phyloP scores from a whole-genome alignment of 192 early-diverging fungal species.

The Podochytrium sp. region DNA sequence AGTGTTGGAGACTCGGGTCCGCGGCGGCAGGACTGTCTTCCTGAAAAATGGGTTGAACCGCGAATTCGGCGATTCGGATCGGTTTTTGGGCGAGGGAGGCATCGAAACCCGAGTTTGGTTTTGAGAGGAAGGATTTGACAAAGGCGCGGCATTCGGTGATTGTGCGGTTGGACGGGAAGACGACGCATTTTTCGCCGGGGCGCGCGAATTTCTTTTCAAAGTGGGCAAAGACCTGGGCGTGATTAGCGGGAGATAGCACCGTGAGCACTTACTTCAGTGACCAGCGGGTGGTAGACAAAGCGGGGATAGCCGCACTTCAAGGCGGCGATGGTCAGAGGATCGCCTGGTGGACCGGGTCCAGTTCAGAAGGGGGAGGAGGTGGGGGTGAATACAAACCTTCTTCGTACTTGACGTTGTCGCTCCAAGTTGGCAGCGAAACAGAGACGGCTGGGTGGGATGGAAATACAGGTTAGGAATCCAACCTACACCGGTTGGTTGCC shows the following conservation, averaged over 20 bases:
- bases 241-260: neutral
- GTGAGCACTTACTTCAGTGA: conserved; percentile 60
- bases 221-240: conserved; percentile 37
- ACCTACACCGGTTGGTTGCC: neutral
- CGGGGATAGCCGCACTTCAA: conserved; percentile 92
- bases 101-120: conserved; percentile 13
- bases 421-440: conserved; percentile 88
- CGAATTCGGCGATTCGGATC: conserved; percentile 71
- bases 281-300: conserved; percentile 80
- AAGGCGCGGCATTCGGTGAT: conserved; percentile 73
- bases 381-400: conserved; percentile 43
- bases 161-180: conserved; percentile 73
- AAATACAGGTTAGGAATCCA: conserved; percentile 5
- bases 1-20: conserved; percentile 43
- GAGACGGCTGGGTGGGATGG: conserved; percentile 79
- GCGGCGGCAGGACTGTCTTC: conserved; percentile 43
- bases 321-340: conserved; percentile 63
- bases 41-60: conserved; percentile 52
- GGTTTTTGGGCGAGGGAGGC: conserved; percentile 25
- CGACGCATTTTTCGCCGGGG: conserved; percentile 67
- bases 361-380: neutral
- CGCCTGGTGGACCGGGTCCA: conserved; percentile 39
- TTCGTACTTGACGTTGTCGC: conserved; percentile 91
- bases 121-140: conserved; percentile 51
- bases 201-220: conserved; percentile 53